These are phyloP conservation scores for Sporothrix humicola DNA, from an alignment of 2,329 filamentous ascomycete species.

Conservation along the genomic window DNA sequence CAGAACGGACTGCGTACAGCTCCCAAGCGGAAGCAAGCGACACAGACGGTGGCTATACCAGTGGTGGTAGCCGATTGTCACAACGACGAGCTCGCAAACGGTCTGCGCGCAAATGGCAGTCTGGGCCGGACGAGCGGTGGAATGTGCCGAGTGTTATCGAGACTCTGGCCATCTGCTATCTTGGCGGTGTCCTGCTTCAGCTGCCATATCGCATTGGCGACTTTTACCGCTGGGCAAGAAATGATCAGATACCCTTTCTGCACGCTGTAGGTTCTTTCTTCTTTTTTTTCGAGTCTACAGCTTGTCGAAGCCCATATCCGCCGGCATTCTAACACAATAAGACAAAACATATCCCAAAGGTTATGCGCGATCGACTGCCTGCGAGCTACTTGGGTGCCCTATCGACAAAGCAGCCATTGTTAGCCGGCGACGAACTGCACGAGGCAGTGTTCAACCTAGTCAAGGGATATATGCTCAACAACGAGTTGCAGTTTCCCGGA, in stretches of 20 bases:
- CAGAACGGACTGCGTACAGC: constrained; percentile 35
- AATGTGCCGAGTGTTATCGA: constrained; percentile 73
- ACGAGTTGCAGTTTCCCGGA: constrained; percentile 72
- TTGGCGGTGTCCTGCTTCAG: constrained; percentile 75
- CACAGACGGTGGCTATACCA: constrained; percentile 27
- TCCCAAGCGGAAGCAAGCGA: constrained; percentile 35
- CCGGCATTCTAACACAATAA: constrained; percentile 51
- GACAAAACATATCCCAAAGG: constrained; percentile 64
- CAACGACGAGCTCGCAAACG: constrained; percentile 35
- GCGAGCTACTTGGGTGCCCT: constrained; percentile 64
- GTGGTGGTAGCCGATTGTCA: neutral
- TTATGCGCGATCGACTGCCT: constrained; percentile 70
- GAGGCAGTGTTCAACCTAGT: constrained; percentile 65
- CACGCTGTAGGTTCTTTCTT: constrained; percentile 57
- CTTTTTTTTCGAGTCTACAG: neutral
- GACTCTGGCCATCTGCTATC: constrained; percentile 77
- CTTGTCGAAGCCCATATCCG: neutral
- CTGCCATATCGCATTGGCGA: constrained; percentile 78
- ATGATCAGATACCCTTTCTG: constrained; percentile 73
- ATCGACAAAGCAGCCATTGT: constrained; percentile 54
- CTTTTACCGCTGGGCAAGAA: constrained; percentile 69
- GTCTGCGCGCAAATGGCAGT: constrained; percentile 51
- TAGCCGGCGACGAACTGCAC: constrained; percentile 67
- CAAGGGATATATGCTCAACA: constrained; percentile 68
- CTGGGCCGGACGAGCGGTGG: constrained; percentile 55